A percentile compares a stretch with the other conserved stretches of the same genome.
Evolutionary conservation across 371 early-diverging fungal genomes (phyloP).

Genomic region (Lichtheimia ornata): DNA sequence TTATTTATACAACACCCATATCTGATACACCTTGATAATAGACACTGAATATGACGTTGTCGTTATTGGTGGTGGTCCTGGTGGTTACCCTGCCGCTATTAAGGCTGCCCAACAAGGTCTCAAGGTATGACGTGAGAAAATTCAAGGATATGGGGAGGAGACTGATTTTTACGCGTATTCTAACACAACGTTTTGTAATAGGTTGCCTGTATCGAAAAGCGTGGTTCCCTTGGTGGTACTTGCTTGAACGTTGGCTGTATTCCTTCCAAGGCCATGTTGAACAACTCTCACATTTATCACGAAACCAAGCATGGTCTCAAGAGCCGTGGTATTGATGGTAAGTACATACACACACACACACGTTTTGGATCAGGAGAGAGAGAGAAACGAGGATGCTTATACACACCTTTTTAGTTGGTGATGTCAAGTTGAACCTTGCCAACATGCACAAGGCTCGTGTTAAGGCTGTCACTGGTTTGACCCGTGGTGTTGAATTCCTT

Average conservation of each 20-base stretch:
- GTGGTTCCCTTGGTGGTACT: slow-evolving; percentile 96
- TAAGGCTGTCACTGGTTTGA: slow-evolving; percentile 85
- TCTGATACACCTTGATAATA: slow-evolving; percentile 1
- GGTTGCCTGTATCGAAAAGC: slow-evolving; percentile 97
- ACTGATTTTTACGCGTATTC: neutral
- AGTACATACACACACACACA: neutral
- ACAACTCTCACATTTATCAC: slow-evolving; percentile 98
- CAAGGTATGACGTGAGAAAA: slow-evolving; percentile 65
- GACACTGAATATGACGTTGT: slow-evolving; percentile 79
- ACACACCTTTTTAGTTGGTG: slow-evolving; percentile 51
- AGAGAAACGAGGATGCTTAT: neutral
- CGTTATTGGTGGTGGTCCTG: slow-evolving; percentile 96
- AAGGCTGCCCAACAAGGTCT: slow-evolving; percentile 97
- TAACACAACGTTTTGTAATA: slow-evolving; percentile 30
- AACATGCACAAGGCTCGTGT: slow-evolving; percentile 93
- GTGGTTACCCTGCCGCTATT: slow-evolving; percentile 98
- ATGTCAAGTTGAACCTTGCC: slow-evolving; percentile 83
- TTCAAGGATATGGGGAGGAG: neutral
- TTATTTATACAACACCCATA: neutral
- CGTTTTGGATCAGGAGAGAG: neutral
- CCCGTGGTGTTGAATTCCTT: slow-evolving; percentile 91
- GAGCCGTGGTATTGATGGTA: slow-evolving; percentile 92
- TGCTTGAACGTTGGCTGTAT: slow-evolving; percentile 99
- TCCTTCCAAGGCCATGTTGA: slow-evolving; percentile 97
- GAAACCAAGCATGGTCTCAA: slow-evolving; percentile 89